Percentiles rank a stretch among this genome's conserved stretches.
Evolutionary conservation across 208 protist genomes (phyloP).

Genomic region (Acanthamoeba lenticulata): DNA sequence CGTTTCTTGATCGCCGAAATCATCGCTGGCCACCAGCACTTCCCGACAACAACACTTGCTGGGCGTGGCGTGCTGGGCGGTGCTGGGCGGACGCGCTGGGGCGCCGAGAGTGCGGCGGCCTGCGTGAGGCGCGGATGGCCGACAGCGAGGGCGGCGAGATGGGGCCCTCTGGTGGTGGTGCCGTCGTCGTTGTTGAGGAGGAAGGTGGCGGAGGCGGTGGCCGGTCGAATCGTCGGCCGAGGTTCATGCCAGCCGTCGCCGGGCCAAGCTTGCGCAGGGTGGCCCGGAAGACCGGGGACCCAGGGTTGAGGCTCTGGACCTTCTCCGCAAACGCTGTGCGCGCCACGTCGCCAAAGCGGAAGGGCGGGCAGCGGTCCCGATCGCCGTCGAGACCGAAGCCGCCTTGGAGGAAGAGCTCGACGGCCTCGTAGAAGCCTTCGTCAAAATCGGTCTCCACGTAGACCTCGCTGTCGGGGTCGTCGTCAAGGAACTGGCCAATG

Average conservation of each 20-base stretch:
- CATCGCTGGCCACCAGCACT: too few species aligned
- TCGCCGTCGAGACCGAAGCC: neutral
- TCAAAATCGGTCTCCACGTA: constrained; percentile 39
- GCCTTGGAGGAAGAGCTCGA: neutral
- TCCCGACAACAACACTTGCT: too few species aligned
- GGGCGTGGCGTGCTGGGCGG: too few species aligned
- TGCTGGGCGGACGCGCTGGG: too few species aligned
- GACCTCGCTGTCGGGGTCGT: constrained; percentile 9
- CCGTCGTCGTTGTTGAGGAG: neutral
- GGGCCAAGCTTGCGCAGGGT: neutral
- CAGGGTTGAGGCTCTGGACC: neutral
- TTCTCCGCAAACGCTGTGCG: neutral
- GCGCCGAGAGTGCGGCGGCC: too few species aligned
- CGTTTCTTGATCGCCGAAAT: too few species aligned
- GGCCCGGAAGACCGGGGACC: neutral
- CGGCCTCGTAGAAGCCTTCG: neutral
- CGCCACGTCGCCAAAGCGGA: neutral
- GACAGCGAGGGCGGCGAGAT: too few species aligned
- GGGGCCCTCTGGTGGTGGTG: too few species aligned
- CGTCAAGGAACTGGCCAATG: neutral
- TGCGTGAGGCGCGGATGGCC: too few species aligned
- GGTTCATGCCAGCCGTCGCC: neutral
- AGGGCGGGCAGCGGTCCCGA: neutral
- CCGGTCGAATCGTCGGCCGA: neutral
- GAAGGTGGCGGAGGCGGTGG: too few species aligned